A percentile compares a stretch with the other conserved stretches of the same genome.
Evolutionary conservation across 345 rosid genomes (phyloP).

Genomic region (Rhodamnia argentea): DNA sequence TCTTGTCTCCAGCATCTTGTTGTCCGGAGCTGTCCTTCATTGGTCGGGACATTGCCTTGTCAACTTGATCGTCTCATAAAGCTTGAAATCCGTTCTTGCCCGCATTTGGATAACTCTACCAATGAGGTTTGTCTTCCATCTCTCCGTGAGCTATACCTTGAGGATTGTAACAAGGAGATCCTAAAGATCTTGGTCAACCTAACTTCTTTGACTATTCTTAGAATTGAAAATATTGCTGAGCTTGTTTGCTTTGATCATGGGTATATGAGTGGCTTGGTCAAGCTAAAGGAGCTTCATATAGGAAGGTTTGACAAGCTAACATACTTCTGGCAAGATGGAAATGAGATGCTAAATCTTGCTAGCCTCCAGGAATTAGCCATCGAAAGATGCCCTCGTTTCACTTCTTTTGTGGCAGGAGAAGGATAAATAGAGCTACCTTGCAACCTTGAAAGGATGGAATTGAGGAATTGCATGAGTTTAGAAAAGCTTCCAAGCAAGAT

Average conservation of each 20-base stretch:
- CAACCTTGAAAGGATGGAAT: background rate
- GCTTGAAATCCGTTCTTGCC: too few relatives aligned
- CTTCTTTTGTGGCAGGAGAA: background rate
- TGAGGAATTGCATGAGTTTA: background rate
- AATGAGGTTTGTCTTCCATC: too few relatives aligned
- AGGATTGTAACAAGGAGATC: too few relatives aligned
- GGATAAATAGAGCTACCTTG: background rate
- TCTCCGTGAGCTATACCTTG: too few relatives aligned
- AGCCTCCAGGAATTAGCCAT: background rate
- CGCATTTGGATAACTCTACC: too few relatives aligned
- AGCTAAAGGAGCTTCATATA: background rate
- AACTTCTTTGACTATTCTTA: too few relatives aligned
- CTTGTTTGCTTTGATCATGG: background rate
- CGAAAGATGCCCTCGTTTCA: background rate
- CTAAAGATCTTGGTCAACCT: too few relatives aligned
- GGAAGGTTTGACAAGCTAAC: background rate
- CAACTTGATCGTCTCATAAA: too few relatives aligned
- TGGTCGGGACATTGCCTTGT: too few relatives aligned
- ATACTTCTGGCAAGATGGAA: background rate
- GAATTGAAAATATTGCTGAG: background rate
- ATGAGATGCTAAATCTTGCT: fast-evolving
- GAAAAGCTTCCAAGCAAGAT: background rate
- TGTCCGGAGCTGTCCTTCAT: too few relatives aligned
- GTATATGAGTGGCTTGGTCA: background rate
- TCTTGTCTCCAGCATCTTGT: too few relatives aligned